A percentile compares a stretch with the other conserved stretches of the same genome.
Conservation (phyloP, 2,329 filamentous ascomycete genomes). For the Clonostachys rosea region DNA sequence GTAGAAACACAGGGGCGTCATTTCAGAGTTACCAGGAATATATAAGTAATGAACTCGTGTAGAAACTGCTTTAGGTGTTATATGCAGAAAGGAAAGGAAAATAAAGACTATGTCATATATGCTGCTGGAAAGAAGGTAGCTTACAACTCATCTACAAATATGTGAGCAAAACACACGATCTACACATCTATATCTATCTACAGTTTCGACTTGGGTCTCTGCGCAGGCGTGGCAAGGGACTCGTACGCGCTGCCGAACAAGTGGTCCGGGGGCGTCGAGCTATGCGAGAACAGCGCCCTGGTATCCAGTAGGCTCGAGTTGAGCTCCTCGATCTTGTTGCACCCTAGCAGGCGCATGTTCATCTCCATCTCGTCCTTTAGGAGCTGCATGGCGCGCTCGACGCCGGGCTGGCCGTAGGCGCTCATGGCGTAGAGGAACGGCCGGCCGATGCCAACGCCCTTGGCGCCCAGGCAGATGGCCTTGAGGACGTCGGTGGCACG, state of each 20-base stretch:
- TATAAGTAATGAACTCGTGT: not conserved
- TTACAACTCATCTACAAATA: not conserved
- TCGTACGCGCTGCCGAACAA: conserved; percentile 48
- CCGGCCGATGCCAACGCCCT: conserved; percentile 87
- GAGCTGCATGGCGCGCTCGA: conserved; percentile 87
- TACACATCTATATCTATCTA: conserved; percentile 19
- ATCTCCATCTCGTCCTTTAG: conserved; percentile 97
- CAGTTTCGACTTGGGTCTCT: conserved; percentile 48
- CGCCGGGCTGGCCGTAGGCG: conserved; percentile 80
- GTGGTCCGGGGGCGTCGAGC: conserved; percentile 41
- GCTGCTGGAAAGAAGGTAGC: not conserved
- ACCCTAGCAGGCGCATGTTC: conserved; percentile 95
- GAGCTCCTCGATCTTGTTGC: conserved; percentile 68
- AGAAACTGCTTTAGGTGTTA: not conserved
- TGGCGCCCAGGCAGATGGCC: conserved; percentile 86
- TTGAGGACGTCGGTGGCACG: conserved; percentile 94
- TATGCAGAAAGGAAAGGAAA: not conserved
- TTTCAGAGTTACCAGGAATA: too few relatives aligned
- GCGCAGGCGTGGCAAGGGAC: conserved; percentile 43
- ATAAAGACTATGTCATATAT: not conserved
- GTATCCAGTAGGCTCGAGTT: conserved; percentile 78
- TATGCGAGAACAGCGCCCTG: conserved; percentile 57
- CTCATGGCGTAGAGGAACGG: conserved; percentile 97
- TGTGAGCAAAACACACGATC: not conserved
- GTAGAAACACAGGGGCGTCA: too few relatives aligned